A percentile compares a stretch with the other conserved stretches of the same genome.
Conservation (phyloP, 176 grass and related monocot species). For the Musa beccarii region DNA sequence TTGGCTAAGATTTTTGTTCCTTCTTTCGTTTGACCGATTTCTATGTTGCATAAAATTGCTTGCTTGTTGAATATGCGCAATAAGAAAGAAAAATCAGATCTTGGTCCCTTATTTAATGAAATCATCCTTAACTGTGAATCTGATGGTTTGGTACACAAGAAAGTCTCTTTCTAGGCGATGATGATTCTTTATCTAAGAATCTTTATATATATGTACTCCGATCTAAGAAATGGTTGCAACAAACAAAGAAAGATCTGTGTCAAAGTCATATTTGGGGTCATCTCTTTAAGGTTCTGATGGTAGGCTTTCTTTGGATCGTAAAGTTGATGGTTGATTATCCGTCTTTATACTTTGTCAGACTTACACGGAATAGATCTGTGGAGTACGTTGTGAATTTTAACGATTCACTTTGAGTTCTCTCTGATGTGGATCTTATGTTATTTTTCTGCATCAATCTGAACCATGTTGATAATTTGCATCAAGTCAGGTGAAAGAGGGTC, state of each 20-base stretch:
- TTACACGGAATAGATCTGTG: neutral
- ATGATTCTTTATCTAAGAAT: no score
- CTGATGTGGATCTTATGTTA: neutral
- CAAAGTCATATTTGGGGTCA: neutral
- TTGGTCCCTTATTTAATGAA: no score
- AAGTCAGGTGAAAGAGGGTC: neutral
- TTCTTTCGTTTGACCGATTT: neutral
- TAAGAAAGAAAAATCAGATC: neutral
- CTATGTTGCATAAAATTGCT: neutral
- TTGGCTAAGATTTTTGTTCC: neutral
- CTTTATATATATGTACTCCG: no score
- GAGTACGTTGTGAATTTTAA: neutral
- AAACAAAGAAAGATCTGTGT: no score
- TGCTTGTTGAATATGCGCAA: neutral
- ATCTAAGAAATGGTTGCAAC: no score
- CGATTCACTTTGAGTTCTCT: neutral
- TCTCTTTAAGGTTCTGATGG: neutral
- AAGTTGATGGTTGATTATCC: neutral
- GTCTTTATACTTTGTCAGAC: no score
- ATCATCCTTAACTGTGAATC: no score
- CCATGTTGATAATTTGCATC: neutral
- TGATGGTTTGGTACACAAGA: no score
- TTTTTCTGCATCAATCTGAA: neutral
- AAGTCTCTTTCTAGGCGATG: no score
- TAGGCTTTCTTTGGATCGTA: neutral